These are phyloP conservation scores for Buddleja alternifolia DNA, from an alignment of 257 asterid species.

Conservation along the genomic window DNA sequence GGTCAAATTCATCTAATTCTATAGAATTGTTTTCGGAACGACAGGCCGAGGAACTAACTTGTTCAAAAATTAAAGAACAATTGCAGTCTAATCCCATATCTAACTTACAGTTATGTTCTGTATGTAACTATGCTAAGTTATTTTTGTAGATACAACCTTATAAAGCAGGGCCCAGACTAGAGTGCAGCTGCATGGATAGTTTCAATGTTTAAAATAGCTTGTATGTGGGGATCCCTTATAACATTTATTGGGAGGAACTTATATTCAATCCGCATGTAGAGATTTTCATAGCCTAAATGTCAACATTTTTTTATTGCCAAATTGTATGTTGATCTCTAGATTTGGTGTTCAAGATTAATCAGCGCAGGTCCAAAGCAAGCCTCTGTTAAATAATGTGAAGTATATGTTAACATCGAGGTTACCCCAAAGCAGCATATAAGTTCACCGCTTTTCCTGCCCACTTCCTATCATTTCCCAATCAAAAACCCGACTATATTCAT, in stretches of 20 bases:
- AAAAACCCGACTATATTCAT: neutral
- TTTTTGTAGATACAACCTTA: neutral
- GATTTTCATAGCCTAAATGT: neutral
- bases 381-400: neutral
- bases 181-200: neutral
- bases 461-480: neutral
- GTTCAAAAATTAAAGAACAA: neutral
- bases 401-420: neutral
- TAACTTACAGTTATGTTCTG: neutral
- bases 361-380: neutral
- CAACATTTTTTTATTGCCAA: neutral
- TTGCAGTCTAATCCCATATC: neutral
- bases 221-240: neutral
- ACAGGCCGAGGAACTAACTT: slow-evolving; percentile 2
- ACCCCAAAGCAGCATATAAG: neutral
- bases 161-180: neutral
- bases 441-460: slow-evolving; percentile 2
- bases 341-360: neutral
- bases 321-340: neutral
- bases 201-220: neutral
- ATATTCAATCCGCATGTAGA: neutral
- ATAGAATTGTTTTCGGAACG: slow-evolving; percentile 2
- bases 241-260: too few relatives aligned
- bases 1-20: neutral
- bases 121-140: neutral